Base-by-base conservation (phyloP, 768 basidiomycete species). In the Hericium rajendrae region DNA sequence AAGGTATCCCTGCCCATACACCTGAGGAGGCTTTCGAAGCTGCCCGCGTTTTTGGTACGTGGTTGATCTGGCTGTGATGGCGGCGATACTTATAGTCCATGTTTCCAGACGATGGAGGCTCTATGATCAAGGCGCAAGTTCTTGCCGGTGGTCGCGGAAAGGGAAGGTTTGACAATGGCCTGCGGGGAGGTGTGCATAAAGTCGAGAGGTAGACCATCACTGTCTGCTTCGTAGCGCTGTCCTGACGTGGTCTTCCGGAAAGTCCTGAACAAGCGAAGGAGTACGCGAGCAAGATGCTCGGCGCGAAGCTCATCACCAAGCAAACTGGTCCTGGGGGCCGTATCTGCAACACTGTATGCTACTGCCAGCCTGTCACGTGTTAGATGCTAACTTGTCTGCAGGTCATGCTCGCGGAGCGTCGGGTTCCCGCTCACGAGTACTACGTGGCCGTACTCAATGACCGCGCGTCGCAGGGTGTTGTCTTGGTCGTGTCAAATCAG, bases 61-160 rank as follows among this genome's bases (percentile, higher is more conserved):
- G 28, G 13, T 9, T 24, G 9, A 38, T 39, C 22, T 48, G 37
- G 6, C n/a, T 18, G 16, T 16, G 39, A 16, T 4, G 20, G 8
- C 39, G 6, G 15, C 22, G n/a, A 40, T 32, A 10, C 11, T 15
- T 37, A 1, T 22, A 8, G 15, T 46, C 40, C 9, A 38, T 16
- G 16, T 13, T 38, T 40, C 39, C 67, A 95, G 92, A 84, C 60
- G 76, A 77, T 37, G 77, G 86, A 56, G 81, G 83, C 60, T 85
- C 95, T 54, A 95, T 99, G 38, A 94, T 99, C 73, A 98, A 98
- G 74, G 97, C 97, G 40, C 97, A 99, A 71, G 97, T 99, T 6
- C 86, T 99, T 56, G 97, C 97, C 62, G 97, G 97, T 66, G 97
- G 97, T 61, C 86, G 97, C 68, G 97, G 97, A 65, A 98, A 98